These are phyloP conservation scores for Heracleum sosnowskyi DNA, from an alignment of 129 eudicot species.

Conservation along the genomic window DNA sequence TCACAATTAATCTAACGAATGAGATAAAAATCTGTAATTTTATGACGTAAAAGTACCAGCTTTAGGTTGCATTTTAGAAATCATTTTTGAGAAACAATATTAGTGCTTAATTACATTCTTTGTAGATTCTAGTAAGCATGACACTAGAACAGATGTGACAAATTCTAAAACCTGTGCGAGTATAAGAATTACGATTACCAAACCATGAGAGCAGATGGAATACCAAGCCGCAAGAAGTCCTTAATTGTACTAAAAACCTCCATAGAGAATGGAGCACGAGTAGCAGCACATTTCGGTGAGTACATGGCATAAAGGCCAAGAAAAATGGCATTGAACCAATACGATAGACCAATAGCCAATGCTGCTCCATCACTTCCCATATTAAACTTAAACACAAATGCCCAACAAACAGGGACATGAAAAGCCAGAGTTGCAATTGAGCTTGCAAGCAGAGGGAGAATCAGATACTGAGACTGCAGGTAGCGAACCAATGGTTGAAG, in stretches of 20 bases:
- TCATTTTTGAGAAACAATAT: too few relatives aligned
- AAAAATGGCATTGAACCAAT: conserved; percentile 25
- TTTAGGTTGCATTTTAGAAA: too few relatives aligned
- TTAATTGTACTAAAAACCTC: not conserved
- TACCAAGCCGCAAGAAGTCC: not conserved
- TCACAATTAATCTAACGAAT: too few relatives aligned
- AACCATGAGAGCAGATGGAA: not conserved
- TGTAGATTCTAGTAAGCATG: not conserved
- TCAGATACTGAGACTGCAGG: conserved; percentile 32
- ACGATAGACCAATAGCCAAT: conserved; percentile 18
- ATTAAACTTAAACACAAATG: conserved; percentile 19
- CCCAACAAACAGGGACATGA: conserved; percentile 33
- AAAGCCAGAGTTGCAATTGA: conserved; percentile 21
- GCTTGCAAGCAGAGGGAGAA: conserved; percentile 22
- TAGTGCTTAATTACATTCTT: not conserved
- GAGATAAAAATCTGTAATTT: not conserved
- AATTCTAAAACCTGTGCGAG: not conserved
- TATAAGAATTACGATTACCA: not conserved
- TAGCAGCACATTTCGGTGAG: not conserved
- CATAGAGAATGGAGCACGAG: not conserved
- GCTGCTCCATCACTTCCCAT: conserved; percentile 36
- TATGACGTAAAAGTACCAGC: not conserved
- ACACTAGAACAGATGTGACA: too few relatives aligned
- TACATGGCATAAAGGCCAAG: conserved; percentile 17
- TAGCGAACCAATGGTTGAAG: conserved; percentile 24